Percentiles rank a stretch among this genome's conserved stretches.
These are phyloP conservation scores for Catharanthus roseus DNA, from an alignment of 257 asterid species.

Conservation along the genomic window DNA sequence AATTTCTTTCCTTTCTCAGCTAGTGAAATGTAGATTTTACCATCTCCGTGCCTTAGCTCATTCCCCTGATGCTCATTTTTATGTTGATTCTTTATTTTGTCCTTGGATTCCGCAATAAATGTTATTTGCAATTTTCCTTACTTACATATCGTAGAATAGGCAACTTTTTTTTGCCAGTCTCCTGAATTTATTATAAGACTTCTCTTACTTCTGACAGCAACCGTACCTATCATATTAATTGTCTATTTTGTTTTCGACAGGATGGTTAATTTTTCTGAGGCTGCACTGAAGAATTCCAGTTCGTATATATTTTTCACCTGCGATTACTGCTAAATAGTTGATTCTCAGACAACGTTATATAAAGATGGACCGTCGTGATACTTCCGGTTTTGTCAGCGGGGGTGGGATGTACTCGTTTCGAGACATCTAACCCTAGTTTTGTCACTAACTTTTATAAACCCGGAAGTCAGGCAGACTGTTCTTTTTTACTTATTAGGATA, in stretches of 20 bases:
- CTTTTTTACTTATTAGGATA: constrained; percentile 43
- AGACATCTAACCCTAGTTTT: constrained; percentile 60
- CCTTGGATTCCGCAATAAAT: too few relatives aligned
- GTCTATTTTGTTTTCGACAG: constrained; percentile 29
- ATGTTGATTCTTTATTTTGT: too few relatives aligned
- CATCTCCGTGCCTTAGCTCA: too few relatives aligned
- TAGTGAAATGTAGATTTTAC: too few relatives aligned
- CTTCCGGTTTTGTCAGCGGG: constrained; percentile 97
- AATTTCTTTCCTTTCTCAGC: background rate
- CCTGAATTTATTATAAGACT: background rate
- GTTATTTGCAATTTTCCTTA: too few relatives aligned
- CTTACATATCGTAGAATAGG: background rate
- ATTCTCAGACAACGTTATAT: constrained; percentile 11
- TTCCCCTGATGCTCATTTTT: too few relatives aligned
- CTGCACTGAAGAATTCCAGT: constrained; percentile 23
- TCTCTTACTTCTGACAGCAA: background rate
- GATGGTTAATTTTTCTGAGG: constrained; percentile 34
- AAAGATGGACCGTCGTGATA: constrained; percentile 88
- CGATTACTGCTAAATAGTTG: constrained; percentile 30
- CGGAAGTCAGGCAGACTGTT: constrained; percentile 88
- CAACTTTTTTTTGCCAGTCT: background rate
- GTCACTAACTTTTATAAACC: constrained; percentile 39
- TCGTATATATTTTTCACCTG: constrained; percentile 22
- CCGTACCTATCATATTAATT: background rate
- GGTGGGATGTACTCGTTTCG: constrained; percentile 66